Base-by-base conservation (phyloP, 169 alveolate genomes). In the Theileria equi region DNA sequence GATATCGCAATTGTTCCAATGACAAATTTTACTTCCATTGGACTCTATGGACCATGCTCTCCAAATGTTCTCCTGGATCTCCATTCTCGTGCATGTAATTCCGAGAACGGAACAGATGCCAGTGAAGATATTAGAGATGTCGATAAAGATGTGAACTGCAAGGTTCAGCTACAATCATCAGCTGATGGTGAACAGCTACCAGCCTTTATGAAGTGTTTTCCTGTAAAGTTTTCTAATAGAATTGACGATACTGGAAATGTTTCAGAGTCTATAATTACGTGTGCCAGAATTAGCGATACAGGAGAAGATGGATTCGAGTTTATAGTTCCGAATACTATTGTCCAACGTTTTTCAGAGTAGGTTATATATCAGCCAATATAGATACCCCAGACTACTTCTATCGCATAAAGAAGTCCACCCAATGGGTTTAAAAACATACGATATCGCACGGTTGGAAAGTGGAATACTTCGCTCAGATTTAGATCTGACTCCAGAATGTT, bases 241-340 rank as follows among this genome's bases (percentile, higher is more conserved):
- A n/a, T n/a, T n/a, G n/a, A n/a, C n/a, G n/a, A 45, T 13, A 7
- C 1, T 29, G 11, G 11, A 1, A 13, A 26, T n/a, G 19, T 36
- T 45, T 26, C 26, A n/a, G n/a, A n/a, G n/a, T n/a, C n/a, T n/a
- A n/a, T n/a, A n/a, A n/a, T 84, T 13, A 35, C 44, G 6, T 71
- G 89, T 17, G 35, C 63, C 32, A 44, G 88, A 36, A 58, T 74
- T 25, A 73, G 85, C n/a, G 91, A 84, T 45, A 82, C 80, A 0
- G 90, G 87, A n/a, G 91, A 84, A 53, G 91, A 84, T 32, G 91
- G 91, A 3, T 71, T 73, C 50, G 89, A 84, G 73, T 45, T 84
- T 50, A 31, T 84, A 13, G 78, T 71, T 41, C 82, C 78, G 45
- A 45, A 64, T 28, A 71, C 45, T 45, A 55, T 58, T 21, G 63